A percentile compares a stretch with the other conserved stretches of the same genome.
Evolutionary conservation across 2,329 filamentous ascomycete species (phyloP).

Genomic region (Neofusicoccum laricinum): DNA sequence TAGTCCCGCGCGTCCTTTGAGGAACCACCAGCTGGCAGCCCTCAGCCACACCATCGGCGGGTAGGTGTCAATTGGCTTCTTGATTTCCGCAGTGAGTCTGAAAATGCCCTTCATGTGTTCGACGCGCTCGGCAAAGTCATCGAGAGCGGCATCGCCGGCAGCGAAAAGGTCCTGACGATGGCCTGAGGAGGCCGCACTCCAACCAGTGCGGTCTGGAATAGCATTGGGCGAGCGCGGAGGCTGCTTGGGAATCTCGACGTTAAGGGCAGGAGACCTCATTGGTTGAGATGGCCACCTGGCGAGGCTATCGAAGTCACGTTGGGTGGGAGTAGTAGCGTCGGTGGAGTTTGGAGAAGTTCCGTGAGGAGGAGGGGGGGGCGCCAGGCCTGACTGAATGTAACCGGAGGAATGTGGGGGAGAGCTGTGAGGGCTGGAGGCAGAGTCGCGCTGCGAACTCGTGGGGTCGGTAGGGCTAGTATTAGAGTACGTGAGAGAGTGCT

Average conservation of each 20-base stretch:
- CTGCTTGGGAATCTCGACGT: constrained; percentile 17
- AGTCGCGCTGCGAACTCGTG: constrained; percentile 15
- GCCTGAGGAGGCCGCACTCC: constrained; percentile 13
- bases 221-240: constrained; percentile 7
- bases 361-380: constrained; percentile 14
- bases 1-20: constrained; percentile 73
- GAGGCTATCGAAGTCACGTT: constrained; percentile 13
- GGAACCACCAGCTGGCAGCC: constrained; percentile 83
- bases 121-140: constrained; percentile 68
- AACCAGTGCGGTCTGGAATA: background rate
- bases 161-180: constrained; percentile 8
- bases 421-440: constrained; percentile 2
- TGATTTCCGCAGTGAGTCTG: constrained; percentile 70
- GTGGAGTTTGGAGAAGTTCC: background rate
- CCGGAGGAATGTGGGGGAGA: background rate
- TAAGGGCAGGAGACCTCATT: constrained; percentile 15
- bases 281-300: background rate
- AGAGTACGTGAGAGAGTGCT: constrained; percentile 1
- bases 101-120: constrained; percentile 75
- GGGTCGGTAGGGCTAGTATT: constrained; percentile 16
- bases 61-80: constrained; percentile 63
- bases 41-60: constrained; percentile 67
- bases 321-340: constrained; percentile 12
- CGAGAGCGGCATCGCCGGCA: constrained; percentile 50
- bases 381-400: constrained; percentile 12